A percentile compares a stretch with the other conserved stretches of the same genome.
Evolutionary conservation across 331 rosid genomes (phyloP).

Genomic region (Malus hybrid): DNA sequence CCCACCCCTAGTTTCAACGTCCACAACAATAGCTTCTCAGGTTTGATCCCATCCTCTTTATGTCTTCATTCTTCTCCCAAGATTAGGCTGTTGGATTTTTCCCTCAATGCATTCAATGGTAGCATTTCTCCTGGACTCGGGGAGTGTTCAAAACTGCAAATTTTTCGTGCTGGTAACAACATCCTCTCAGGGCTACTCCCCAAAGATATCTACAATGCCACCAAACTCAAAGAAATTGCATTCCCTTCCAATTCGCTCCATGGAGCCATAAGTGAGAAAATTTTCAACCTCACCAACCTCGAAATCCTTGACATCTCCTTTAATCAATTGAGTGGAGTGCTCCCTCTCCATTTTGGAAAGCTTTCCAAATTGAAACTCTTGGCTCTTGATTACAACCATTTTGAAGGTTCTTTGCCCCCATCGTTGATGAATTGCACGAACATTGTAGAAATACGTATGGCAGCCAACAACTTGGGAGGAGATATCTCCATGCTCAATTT

Average conservation of each 20-base stretch:
- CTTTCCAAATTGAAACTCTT: no score
- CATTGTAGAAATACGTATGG: no score
- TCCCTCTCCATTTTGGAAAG: no score
- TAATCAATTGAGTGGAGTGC: no score
- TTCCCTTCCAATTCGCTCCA: neutral
- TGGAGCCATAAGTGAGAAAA: neutral
- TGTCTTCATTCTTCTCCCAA: neutral
- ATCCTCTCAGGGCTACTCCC: neutral
- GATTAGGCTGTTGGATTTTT: neutral
- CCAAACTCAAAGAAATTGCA: neutral
- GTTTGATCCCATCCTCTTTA: neutral
- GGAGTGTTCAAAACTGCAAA: neutral
- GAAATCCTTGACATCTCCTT: neutral
- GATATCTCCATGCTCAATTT: no score
- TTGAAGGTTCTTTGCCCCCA: no score
- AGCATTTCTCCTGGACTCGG: neutral
- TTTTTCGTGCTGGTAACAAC: neutral
- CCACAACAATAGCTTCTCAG: neutral
- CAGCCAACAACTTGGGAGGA: no score
- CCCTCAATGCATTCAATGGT: neutral
- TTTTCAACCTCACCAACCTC: neutral
- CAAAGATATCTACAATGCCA: neutral
- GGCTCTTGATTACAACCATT: no score
- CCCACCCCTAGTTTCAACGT: neutral
- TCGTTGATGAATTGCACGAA: no score